These are phyloP conservation scores for Saccharomycodes ludwigii DNA, from an alignment of 805 yeast species.

Conservation along the genomic window DNA sequence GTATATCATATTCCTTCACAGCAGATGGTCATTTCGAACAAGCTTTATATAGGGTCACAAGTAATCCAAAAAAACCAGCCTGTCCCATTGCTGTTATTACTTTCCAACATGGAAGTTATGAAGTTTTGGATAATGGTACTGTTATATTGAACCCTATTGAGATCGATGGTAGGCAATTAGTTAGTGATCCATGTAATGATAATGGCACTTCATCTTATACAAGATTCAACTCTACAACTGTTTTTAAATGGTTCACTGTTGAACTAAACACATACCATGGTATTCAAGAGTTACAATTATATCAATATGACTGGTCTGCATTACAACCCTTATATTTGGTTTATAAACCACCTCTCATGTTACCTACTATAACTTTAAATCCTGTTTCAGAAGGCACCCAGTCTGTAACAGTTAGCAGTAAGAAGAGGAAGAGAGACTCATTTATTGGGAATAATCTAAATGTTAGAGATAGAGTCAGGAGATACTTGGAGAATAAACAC, in stretches of 20 bases:
- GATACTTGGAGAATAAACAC: constrained; percentile 69
- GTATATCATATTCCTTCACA: constrained; percentile 85
- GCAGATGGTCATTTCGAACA: constrained; percentile 85
- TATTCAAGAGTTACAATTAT: constrained; percentile 58
- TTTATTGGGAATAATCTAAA: constrained; percentile 6
- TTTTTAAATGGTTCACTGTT: constrained; percentile 45
- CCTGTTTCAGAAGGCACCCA: constrained; percentile 44
- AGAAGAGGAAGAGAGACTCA: constrained; percentile 16
- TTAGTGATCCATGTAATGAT: constrained; percentile 78
- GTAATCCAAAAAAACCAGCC: constrained; percentile 60
- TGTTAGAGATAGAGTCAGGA: constrained; percentile 37
- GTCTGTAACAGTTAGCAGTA: constrained; percentile 17
- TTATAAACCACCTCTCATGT: constrained; percentile 90
- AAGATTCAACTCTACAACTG: constrained; percentile 59
- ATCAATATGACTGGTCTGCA: constrained; percentile 66
- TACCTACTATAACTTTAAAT: constrained; percentile 83
- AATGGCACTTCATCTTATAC: constrained; percentile 47
- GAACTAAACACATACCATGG: constrained; percentile 74
- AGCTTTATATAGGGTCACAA: constrained; percentile 68
- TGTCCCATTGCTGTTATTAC: constrained; percentile 78
- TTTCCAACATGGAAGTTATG: constrained; percentile 83
- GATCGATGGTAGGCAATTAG: constrained; percentile 86
- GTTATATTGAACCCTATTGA: constrained; percentile 58
- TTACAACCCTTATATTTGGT: constrained; percentile 85
- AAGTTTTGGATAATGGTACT: constrained; percentile 50